Conservation (phyloP, 2,329 filamentous ascomycete species). For the Lachnellula hyalina region DNA sequence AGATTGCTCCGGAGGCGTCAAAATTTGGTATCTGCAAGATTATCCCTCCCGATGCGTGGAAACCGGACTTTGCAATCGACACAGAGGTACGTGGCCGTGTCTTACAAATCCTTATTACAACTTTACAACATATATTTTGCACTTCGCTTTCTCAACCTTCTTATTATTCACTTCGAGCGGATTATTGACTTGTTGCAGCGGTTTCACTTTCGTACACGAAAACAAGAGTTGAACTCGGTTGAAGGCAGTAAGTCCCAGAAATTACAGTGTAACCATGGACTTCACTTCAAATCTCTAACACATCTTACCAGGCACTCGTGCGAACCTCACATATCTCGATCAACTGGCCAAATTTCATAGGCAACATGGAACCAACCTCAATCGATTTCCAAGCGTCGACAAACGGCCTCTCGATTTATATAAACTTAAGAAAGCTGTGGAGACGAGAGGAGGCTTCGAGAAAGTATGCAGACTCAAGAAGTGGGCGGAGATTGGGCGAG, state of each 20-base stretch:
- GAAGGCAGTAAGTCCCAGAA: conserved; percentile 74
- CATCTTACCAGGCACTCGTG: conserved; percentile 66
- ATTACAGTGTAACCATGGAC: not conserved
- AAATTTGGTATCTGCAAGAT: conserved; percentile 94
- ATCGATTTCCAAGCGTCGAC: conserved; percentile 91
- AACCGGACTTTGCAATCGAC: conserved; percentile 91
- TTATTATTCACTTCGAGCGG: not conserved
- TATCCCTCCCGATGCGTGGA: conserved; percentile 89
- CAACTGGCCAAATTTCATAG: conserved; percentile 95
- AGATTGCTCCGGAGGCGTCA: conserved; percentile 79
- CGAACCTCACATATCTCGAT: conserved; percentile 93
- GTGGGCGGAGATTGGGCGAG: conserved; percentile 97
- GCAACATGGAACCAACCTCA: conserved; percentile 89
- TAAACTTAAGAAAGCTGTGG: conserved; percentile 93
- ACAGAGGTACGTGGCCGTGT: conserved; percentile 64
- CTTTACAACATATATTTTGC: not conserved
- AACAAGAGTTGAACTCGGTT: conserved; percentile 94
- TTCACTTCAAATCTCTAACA: conserved; percentile 17
- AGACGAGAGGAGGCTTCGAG: conserved; percentile 89
- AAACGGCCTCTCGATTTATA: conserved; percentile 96
- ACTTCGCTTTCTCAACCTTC: too few relatives aligned
- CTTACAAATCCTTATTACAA: not conserved
- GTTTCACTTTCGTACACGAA: conserved; percentile 94
- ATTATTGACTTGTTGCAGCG: conserved; percentile 50
- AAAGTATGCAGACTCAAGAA: conserved; percentile 97